These are phyloP conservation scores for Camillea tinctor DNA, from an alignment of 2,329 filamentous ascomycete species.

Conservation along the genomic window DNA sequence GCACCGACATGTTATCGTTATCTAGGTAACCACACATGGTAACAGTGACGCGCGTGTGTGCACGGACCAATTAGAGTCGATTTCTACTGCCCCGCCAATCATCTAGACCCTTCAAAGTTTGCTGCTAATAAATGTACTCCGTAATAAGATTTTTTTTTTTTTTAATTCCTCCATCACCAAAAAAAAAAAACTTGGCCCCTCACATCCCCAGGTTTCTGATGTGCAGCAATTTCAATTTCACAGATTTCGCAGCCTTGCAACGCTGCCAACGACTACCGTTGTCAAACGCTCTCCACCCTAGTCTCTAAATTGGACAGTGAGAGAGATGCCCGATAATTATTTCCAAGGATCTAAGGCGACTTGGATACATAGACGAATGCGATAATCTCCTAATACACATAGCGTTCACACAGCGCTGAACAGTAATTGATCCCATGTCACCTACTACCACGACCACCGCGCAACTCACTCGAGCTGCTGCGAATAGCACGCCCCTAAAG, in stretches of 20 bases:
- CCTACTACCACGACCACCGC: conserved; percentile 24
- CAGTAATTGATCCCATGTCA: conserved; percentile 16
- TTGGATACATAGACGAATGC: background rate
- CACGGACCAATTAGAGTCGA: background rate
- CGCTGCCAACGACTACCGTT: background rate
- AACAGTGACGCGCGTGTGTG: background rate
- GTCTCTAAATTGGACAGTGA: background rate
- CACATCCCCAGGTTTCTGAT: background rate
- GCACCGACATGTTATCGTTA: no score
- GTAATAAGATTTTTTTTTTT: background rate
- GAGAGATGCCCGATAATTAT: background rate
- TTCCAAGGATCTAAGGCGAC: background rate
- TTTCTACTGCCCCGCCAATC: background rate
- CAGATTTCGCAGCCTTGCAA: background rate
- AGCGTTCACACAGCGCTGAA: background rate
- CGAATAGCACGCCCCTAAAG: conserved; percentile 44
- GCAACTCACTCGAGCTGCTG: conserved; percentile 26
- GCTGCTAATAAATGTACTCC: no score
- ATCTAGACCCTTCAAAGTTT: background rate
- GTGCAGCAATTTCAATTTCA: background rate
- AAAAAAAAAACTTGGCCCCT: no score
- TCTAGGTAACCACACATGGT: conserved; percentile 1
- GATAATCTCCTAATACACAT: background rate
- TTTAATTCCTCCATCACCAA: background rate
- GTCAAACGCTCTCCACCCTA: background rate